Conservation (phyloP, 2,329 filamentous ascomycete genomes). For the Rhynchosporium secalis region DNA sequence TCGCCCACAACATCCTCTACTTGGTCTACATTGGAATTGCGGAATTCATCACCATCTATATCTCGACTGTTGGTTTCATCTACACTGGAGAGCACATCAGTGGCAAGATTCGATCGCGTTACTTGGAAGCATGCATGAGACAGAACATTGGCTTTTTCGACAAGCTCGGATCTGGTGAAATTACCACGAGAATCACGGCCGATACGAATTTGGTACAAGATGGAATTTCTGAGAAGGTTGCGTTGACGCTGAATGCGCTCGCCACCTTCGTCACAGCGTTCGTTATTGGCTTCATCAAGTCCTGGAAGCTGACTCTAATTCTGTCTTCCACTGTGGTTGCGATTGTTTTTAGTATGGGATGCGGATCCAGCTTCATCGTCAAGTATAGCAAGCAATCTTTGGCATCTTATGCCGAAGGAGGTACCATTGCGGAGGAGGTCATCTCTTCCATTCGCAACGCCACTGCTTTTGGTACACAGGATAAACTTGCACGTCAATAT, state of each 20-base stretch:
- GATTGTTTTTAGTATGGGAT: constrained; percentile 74
- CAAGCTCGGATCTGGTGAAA: constrained; percentile 87
- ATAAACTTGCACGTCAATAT: constrained; percentile 85
- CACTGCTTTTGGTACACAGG: constrained; percentile 89
- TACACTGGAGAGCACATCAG: constrained; percentile 80
- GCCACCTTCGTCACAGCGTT: constrained; percentile 88
- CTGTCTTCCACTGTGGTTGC: constrained; percentile 79
- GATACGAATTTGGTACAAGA: constrained; percentile 94
- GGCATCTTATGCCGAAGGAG: constrained; percentile 78
- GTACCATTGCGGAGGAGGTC: constrained; percentile 89
- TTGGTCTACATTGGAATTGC: constrained; percentile 83
- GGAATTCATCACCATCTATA: constrained; percentile 75
- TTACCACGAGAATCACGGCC: constrained; percentile 90
- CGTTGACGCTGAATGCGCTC: constrained; percentile 71
- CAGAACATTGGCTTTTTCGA: constrained; percentile 95
- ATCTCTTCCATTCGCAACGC: constrained; percentile 91
- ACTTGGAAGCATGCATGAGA: constrained; percentile 78
- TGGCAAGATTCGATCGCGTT: constrained; percentile 77
- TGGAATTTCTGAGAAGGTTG: constrained; percentile 88
- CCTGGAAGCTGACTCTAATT: constrained; percentile 92
- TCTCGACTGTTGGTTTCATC: constrained; percentile 86
- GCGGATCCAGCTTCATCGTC: constrained; percentile 71
- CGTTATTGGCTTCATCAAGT: constrained; percentile 85
- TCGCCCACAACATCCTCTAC: constrained; percentile 70
- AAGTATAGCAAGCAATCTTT: constrained; percentile 79